Conservation (phyloP, 179 eudicot genomes). For the Actinidia polygama region DNA sequence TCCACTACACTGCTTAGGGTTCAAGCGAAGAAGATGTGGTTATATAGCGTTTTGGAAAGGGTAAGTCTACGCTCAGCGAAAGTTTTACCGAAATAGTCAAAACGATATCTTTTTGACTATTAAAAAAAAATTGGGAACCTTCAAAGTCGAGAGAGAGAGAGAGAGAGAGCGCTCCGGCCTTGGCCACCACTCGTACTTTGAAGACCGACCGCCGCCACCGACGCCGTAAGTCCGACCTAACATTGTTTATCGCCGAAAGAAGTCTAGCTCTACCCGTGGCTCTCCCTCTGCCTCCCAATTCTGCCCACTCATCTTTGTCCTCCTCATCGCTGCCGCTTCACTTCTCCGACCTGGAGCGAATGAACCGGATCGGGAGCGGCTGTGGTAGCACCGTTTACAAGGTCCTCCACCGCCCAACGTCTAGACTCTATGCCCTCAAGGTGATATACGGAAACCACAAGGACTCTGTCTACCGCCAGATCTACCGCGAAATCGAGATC, state of each 20-base stretch:
- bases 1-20: no score
- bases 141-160: no score
- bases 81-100: no score
- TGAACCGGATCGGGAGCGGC: constrained; percentile 73
- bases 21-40: no score
- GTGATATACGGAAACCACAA: constrained; percentile 50
- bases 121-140: no score
- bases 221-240: constrained; percentile 50
- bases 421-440: constrained; percentile 41
- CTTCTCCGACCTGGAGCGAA: constrained; percentile 61
- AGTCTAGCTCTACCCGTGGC: constrained; percentile 60
- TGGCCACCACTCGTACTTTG: background rate
- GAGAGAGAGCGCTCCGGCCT: background rate
- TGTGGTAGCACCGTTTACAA: constrained; percentile 83
- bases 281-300: constrained; percentile 49
- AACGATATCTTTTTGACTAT: no score
- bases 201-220: constrained; percentile 17
- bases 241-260: constrained; percentile 62
- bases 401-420: constrained; percentile 66
- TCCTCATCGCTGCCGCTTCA: constrained; percentile 9
- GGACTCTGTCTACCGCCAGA: constrained; percentile 44
- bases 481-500: constrained; percentile 47
- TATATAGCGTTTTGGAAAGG: no score
- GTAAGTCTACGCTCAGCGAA: no score
- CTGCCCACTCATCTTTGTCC: background rate